Evolutionary conservation across 192 early-diverging fungal genomes (phyloP), one percentile per base, ranked within the genome.

Genomic region (Podila verticillata): DNA sequence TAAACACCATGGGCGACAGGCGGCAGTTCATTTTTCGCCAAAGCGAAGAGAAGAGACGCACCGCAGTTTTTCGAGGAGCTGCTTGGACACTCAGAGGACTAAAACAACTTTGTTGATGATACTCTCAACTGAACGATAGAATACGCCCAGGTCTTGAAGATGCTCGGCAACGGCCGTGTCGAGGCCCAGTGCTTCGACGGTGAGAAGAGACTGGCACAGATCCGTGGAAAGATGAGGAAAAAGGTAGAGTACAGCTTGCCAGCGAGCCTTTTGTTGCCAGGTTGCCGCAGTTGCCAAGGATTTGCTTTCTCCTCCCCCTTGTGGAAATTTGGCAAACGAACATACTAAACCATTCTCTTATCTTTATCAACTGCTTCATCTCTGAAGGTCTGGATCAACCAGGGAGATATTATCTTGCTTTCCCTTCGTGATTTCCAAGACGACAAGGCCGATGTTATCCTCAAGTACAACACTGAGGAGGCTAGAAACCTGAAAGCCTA

Each of bases 211-310:
- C 84, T 96, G 82, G 98, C 93, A 61, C 95, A 96, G 77, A 98
- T 99, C 86, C 96, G 98, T 62, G 98, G 98, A 57, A 94, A 95
- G 68, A 95, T 99, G 91, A 93, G 96, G 81, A 99, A 98, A 86
- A 99, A 97, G 89, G 96, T 93, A 72, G 31, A 34, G 31, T 39
- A 0, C 36, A 44, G 32, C 20, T 2, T 62, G 48, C 2, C 54
- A 81, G 98, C 93, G n/a, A n/a, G n/a, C n/a, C 48, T 34, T 47
- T 69, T 51, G 4, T 49, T 47, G 10, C 22, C 22, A 4, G 4
- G 13, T 44, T 44, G 39, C 39, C 39, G 39, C 39, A 44, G 39
- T 44, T 15, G 39, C 7, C 4, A 13, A n/a, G n/a, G n/a, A 47
- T 47, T 47, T 15, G 44, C 44, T 47, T 47, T 15, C 44, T 47